phyloP scores from a whole-genome alignment of 176 grass and related monocot species.

The Typha latifolia region DNA sequence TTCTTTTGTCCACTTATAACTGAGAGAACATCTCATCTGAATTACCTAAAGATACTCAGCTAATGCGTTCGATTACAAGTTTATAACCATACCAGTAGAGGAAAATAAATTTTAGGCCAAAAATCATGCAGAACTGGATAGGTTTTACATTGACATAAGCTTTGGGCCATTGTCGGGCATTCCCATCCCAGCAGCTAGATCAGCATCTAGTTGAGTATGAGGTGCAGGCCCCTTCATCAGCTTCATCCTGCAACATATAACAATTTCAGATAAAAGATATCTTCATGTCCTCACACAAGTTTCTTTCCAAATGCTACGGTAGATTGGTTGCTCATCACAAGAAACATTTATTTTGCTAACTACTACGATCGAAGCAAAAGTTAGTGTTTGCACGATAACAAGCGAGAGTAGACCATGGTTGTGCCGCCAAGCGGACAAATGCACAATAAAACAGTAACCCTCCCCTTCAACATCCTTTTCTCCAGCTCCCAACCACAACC shows the following conservation, averaged over 20 bases:
- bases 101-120: not conserved
- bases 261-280: not conserved
- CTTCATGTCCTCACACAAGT: not conserved
- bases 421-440: too few relatives aligned
- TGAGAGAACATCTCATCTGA: not conserved
- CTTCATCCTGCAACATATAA: slow-evolving; percentile 48
- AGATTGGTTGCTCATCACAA: too few relatives aligned
- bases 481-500: too few relatives aligned
- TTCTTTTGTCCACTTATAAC: not conserved
- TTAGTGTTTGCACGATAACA: too few relatives aligned
- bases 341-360: too few relatives aligned
- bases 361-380: too few relatives aligned
- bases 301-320: too few relatives aligned
- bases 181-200: slow-evolving; percentile 88
- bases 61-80: not conserved
- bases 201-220: slow-evolving; percentile 72
- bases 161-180: slow-evolving; percentile 88
- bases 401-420: too few relatives aligned
- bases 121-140: not conserved
- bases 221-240: slow-evolving; percentile 61
- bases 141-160: slow-evolving; percentile 66
- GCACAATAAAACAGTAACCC: too few relatives aligned
- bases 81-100: not conserved
- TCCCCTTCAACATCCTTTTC: too few relatives aligned
- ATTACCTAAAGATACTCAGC: not conserved